These are phyloP conservation scores for Xylaria hypoxylon DNA, from an alignment of 2,329 filamentous ascomycete genomes.

Conservation along the genomic window DNA sequence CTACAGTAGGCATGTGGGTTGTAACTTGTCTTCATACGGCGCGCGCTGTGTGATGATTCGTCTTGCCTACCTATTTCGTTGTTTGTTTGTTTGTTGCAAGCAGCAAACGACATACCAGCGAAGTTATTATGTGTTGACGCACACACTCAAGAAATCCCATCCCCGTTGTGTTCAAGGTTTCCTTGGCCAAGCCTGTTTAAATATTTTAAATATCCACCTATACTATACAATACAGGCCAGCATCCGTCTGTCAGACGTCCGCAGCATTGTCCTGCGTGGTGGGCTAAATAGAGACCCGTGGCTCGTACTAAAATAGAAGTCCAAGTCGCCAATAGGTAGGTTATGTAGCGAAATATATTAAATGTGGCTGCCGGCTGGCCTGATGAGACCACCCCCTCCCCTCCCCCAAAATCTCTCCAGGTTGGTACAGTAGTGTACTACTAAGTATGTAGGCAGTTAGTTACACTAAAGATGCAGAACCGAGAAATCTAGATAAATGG, in stretches of 20 bases:
- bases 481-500: conserved; percentile 39
- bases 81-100: conserved; percentile 28
- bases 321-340: conserved; percentile 38
- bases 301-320: conserved; percentile 37
- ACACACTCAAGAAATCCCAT: background rate
- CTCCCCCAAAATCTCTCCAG: conserved; percentile 19
- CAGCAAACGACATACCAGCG: conserved; percentile 32
- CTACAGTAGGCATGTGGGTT: conserved; percentile 14
- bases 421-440: no score
- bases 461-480: conserved; percentile 42
- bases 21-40: background rate
- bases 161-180: background rate
- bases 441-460: conserved; percentile 33
- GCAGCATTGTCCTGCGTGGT: conserved; percentile 30
- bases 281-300: conserved; percentile 29
- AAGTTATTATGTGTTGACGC: conserved; percentile 2
- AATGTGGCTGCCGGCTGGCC: conserved; percentile 38
- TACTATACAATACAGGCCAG: background rate
- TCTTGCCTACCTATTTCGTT: conserved; percentile 10
- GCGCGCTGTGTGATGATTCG: conserved; percentile 14
- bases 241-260: conserved; percentile 26
- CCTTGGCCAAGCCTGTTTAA: conserved; percentile 1
- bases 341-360: conserved; percentile 49
- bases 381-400: conserved; percentile 34
- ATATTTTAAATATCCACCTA: background rate